Evolutionary conservation across 805 yeast genomes (phyloP).

Genomic region (Wickerhamomyces rabaulensis): DNA sequence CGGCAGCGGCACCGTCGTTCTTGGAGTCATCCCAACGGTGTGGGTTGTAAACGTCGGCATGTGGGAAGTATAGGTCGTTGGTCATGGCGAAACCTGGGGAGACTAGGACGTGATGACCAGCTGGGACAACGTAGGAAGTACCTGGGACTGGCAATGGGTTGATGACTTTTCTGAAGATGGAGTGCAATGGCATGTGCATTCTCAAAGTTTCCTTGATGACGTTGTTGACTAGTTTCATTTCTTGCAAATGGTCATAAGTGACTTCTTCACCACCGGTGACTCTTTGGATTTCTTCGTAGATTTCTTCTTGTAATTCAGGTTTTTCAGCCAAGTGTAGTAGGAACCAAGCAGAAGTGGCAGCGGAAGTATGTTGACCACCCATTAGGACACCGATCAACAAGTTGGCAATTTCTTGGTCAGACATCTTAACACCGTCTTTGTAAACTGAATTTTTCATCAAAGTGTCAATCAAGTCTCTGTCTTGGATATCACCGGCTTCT

Average conservation of each 20-base stretch:
- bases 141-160: conserved; percentile 75
- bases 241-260: conserved; percentile 76
- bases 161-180: conserved; percentile 87
- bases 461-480: conserved; percentile 86
- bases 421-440: conserved; percentile 91
- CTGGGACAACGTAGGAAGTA: conserved; percentile 76
- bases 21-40: conserved; percentile 70
- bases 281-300: conserved; percentile 66
- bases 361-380: conserved; percentile 99
- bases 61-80: conserved; percentile 72
- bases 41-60: conserved; percentile 69
- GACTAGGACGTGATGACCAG: conserved; percentile 83
- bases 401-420: conserved; percentile 92
- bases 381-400: conserved; percentile 90
- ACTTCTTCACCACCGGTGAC: conserved; percentile 60
- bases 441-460: conserved; percentile 78
- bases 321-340: conserved; percentile 84
- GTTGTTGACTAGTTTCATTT: conserved; percentile 77
- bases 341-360: conserved; percentile 94
- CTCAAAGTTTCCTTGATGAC: conserved; percentile 90
- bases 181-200: conserved; percentile 94
- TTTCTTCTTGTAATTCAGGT: conserved; percentile 79
- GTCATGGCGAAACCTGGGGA: conserved; percentile 91
- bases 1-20: conserved; percentile 23
- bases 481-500: conserved; percentile 65